These are phyloP conservation scores for Rhodotorula kratochvilovae DNA, from an alignment of 768 basidiomycete species.

Conservation along the genomic window DNA sequence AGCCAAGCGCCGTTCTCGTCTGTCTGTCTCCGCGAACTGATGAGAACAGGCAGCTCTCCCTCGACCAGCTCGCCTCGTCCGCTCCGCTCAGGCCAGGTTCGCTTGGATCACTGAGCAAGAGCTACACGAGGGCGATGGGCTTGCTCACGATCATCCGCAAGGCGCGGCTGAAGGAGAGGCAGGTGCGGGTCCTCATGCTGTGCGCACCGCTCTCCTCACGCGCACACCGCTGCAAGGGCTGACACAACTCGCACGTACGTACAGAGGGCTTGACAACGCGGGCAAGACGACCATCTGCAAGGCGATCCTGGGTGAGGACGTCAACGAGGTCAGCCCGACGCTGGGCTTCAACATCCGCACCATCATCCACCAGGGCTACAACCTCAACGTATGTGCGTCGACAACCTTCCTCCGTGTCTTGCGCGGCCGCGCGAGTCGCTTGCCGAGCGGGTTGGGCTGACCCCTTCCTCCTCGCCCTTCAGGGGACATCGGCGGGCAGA, in stretches of 20 bases:
- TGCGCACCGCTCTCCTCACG: conserved; percentile 47
- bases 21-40: too few relatives aligned
- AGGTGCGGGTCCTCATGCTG: conserved; percentile 95
- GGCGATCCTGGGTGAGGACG: conserved; percentile 88
- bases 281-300: conserved; percentile 98
- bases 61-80: too few relatives aligned
- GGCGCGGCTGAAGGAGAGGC: conserved; percentile 87
- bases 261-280: conserved; percentile 92
- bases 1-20: too few relatives aligned
- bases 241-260: background rate
- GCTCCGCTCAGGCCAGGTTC: too few relatives aligned
- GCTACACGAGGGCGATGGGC: conserved; percentile 59
- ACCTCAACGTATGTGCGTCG: conserved; percentile 65
- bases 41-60: too few relatives aligned
- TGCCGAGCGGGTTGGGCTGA: background rate
- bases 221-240: background rate
- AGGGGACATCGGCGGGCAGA: conserved; percentile 99
- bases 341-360: conserved; percentile 99
- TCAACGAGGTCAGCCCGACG: conserved; percentile 80
- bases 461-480: too few relatives aligned
- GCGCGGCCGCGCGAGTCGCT: background rate
- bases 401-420: too few relatives aligned
- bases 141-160: conserved; percentile 95
- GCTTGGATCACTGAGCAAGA: too few relatives aligned
- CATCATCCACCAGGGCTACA: conserved; percentile 71